Base-by-base conservation (phyloP, 208 protist species). In the Trypanosoma platydactyli region DNA sequence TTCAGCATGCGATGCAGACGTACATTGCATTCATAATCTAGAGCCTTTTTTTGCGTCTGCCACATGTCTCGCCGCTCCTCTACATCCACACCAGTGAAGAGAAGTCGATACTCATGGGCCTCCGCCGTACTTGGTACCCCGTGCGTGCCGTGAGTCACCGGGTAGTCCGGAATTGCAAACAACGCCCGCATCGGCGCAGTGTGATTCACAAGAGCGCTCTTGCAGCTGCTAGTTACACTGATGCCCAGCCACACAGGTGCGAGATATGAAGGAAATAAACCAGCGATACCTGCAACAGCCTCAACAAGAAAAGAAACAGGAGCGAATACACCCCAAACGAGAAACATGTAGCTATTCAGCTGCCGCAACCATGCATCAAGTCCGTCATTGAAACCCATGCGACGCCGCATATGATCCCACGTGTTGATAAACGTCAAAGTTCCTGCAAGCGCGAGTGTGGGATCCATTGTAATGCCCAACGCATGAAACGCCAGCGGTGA, bases 1-100 rank as follows among this genome's bases (percentile, higher is more conserved):
- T 56, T 62, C 4, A 93, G 51, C 44, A 88, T 79, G n/a, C 71
- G 60, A 46, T 92, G 80, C 15, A 95, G 68, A 22, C 86, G 86
- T 18, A 93, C 71, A 61, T 92, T 88, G 55, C 86, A 95, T 71
- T 95, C 89, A 62, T 92, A 95, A 46, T 95, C 89, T 0, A 95
- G 64, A 11, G 83, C 81, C 25, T 79, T 79, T 66, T 92, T 92
- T 65, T 92, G 85, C 25, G 67, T 81, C 33, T 79, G 65, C 89
- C 89, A 95, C 64, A 86, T 81, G 38, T 83, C 70, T 4, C 73
- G 76, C 62, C 76, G 67, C 61, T 93, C 89, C 57, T 90, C 87
- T 30, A 68, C 73, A 48, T 93, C 85, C 4, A 84, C 79, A 48
- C 85, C 76, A 29, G 76, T 86, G 68, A 93, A 86, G 64, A 74